Percentiles rank a stretch among this genome's conserved stretches.
Conservation (phyloP, 352 stramenopile genomes). For the Globisporangium canariense region DNA sequence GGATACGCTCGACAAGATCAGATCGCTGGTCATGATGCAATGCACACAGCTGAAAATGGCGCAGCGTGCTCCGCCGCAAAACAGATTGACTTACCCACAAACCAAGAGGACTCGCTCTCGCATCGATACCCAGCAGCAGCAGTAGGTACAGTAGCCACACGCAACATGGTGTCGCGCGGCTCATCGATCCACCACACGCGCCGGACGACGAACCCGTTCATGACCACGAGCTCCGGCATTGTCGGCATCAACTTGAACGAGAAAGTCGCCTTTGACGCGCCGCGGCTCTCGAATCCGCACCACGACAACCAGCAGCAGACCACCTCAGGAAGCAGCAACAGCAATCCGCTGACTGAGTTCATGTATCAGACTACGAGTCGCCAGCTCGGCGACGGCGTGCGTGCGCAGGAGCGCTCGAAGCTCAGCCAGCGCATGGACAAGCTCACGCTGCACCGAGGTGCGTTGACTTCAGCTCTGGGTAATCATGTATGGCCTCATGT, state of each 20-base stretch:
- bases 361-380: conserved; percentile 80
- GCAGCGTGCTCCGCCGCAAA: background rate
- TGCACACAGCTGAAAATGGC: background rate
- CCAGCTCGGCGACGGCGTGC: conserved; percentile 44
- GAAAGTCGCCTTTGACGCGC: conserved; percentile 60
- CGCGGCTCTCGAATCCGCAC: conserved; percentile 28
- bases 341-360: conserved; percentile 49
- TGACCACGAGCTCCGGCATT: conserved; percentile 83
- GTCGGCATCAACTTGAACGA: conserved; percentile 76
- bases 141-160: background rate
- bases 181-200: conserved; percentile 71
- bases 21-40: background rate
- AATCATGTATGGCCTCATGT: too few species aligned
- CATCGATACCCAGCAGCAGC: background rate
- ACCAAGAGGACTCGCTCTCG: conserved; percentile 4
- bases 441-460: conserved; percentile 58
- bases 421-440: conserved; percentile 83
- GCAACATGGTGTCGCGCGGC: conserved; percentile 63
- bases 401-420: conserved; percentile 37
- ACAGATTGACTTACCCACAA: background rate
- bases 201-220: conserved; percentile 75
- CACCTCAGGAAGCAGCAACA: background rate
- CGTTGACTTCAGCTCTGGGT: background rate
- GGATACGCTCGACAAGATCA: conserved; percentile 9
- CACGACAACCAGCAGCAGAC: conserved; percentile 31